Conservation (phyloP, 108 stramenopile species). For the Discostella stelligeroides region DNA sequence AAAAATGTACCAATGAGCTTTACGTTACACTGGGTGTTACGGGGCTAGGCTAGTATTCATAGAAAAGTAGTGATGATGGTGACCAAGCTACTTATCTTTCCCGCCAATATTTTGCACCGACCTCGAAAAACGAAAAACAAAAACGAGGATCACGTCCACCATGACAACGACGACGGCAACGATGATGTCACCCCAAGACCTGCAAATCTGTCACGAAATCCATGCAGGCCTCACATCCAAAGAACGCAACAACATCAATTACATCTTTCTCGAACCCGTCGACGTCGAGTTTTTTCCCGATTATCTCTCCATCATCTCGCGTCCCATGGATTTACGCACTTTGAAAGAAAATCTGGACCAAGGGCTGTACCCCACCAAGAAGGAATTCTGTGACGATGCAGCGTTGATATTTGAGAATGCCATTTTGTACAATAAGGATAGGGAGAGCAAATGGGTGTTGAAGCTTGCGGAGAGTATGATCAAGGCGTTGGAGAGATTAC, state of each 20-base stretch:
- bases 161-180: not conserved
- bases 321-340: constrained; percentile 77
- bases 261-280: constrained; percentile 76
- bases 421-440: constrained; percentile 58
- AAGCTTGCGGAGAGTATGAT: constrained; percentile 70
- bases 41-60: too few species aligned
- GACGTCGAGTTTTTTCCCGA: constrained; percentile 60
- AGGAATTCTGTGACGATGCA: constrained; percentile 29
- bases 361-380: constrained; percentile 50
- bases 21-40: too few species aligned
- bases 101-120: too few species aligned
- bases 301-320: constrained; percentile 57
- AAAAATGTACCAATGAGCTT: too few species aligned
- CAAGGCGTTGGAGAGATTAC: constrained; percentile 59
- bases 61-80: too few species aligned
- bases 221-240: constrained; percentile 49
- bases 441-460: constrained; percentile 65
- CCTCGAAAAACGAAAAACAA: too few species aligned
- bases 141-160: too few species aligned
- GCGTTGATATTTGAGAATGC: constrained; percentile 65
- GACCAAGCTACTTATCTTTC: too few species aligned
- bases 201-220: constrained; percentile 55
- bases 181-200: constrained; percentile 54
- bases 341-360: constrained; percentile 59
- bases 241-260: constrained; percentile 63